phyloP scores from a whole-genome alignment of 805 yeast species.

The Ogataea degrootiae region DNA sequence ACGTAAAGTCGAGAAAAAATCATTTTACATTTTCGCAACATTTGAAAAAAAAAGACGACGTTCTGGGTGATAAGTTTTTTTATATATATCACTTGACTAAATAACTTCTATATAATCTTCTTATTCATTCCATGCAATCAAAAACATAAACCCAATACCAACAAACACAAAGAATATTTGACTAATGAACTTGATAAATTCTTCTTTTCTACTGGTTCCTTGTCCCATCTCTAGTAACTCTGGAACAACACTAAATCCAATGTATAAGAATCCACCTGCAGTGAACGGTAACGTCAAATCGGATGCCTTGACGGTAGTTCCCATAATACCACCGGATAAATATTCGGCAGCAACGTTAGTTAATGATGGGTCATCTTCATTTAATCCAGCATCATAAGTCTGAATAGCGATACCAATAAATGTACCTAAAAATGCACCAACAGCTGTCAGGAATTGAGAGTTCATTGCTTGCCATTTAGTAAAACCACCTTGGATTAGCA shows the following conservation, averaged over 20 bases:
- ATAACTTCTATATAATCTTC: background rate
- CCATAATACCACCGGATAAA: conserved; percentile 27
- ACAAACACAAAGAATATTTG: conserved; percentile 47
- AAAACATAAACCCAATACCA: conserved; percentile 57
- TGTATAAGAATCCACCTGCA: conserved; percentile 72
- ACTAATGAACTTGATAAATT: conserved; percentile 33
- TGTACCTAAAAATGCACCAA: conserved; percentile 64
- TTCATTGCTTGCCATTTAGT: conserved; percentile 61
- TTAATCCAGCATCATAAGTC: conserved; percentile 18
- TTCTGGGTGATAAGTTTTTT: too few relatives aligned
- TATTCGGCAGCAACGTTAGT: background rate
- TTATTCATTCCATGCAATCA: conserved; percentile 43
- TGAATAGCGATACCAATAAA: conserved; percentile 57
- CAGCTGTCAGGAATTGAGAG: conserved; percentile 61
- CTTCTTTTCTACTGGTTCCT: conserved; percentile 34
- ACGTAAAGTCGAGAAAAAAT: too few relatives aligned
- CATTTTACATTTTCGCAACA: too few relatives aligned
- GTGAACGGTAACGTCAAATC: conserved; percentile 65
- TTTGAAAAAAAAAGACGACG: too few relatives aligned
- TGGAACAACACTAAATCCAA: conserved; percentile 75
- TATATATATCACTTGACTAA: too few relatives aligned
- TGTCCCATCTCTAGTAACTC: conserved; percentile 49
- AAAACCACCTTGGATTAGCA: conserved; percentile 64
- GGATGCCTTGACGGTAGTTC: conserved; percentile 45
- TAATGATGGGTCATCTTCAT: conserved; percentile 1